These are phyloP conservation scores for Podospora australis DNA, from an alignment of 495 filamentous ascomycete species.

Conservation along the genomic window DNA sequence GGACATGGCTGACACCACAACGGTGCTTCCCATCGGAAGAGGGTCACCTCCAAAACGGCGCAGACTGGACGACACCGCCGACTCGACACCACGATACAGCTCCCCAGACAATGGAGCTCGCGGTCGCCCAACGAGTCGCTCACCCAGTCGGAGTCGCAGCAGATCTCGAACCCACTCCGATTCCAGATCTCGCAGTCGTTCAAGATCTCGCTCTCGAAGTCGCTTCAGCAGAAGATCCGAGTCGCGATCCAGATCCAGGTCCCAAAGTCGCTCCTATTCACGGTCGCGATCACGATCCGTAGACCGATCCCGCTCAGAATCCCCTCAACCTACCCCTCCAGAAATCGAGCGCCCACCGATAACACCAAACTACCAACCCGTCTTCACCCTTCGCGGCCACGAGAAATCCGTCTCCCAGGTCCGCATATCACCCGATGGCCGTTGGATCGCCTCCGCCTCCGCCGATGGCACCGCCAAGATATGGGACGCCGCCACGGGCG, in stretches of 20 bases:
- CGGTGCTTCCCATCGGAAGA: too few species aligned
- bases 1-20: too few species aligned
- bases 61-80: conserved; percentile 42
- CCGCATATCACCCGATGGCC: conserved; percentile 82
- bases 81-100: conserved; percentile 29
- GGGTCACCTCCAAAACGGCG: conserved; percentile 50
- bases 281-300: conserved; percentile 38
- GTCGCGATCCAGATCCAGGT: conserved; percentile 22
- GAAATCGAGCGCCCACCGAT: conserved; percentile 17
- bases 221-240: conserved; percentile 26
- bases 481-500: conserved; percentile 76
- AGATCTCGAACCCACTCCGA: background rate
- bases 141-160: conserved; percentile 22
- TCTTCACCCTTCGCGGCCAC: conserved; percentile 60
- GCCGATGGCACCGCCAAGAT: conserved; percentile 86
- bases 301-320: conserved; percentile 29
- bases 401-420: conserved; percentile 73
- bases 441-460: conserved; percentile 83
- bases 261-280: conserved; percentile 24
- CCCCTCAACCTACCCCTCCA: conserved; percentile 14
- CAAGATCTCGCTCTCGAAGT: conserved; percentile 9
- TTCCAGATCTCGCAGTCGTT: conserved; percentile 4
- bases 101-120: conserved; percentile 17
- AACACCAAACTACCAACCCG: conserved; percentile 32
- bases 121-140: conserved; percentile 27